Evolutionary conservation across 1,139 yeast genomes (phyloP).

Genomic region (Sugiyamaella castrensis): DNA sequence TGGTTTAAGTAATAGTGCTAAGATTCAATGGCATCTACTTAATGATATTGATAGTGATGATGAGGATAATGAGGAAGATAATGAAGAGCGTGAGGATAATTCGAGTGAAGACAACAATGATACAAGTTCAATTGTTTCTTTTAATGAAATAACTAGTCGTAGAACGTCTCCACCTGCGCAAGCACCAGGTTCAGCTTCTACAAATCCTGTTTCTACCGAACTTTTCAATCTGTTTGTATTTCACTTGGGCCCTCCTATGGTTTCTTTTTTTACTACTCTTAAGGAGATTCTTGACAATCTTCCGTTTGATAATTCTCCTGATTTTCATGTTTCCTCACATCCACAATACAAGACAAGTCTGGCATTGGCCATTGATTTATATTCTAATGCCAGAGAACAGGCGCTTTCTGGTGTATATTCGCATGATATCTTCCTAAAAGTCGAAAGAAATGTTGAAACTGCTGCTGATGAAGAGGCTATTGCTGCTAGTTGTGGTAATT

Average conservation of each 20-base stretch:
- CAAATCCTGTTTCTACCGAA: conserved; percentile 35
- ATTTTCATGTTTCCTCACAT: conserved; percentile 37
- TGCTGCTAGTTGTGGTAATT: conserved; percentile 83
- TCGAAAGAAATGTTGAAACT: conserved; percentile 32
- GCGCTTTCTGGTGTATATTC: conserved; percentile 59
- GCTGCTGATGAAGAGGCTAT: conserved; percentile 73
- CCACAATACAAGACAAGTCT: conserved; percentile 53
- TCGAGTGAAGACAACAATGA: conserved; percentile 5
- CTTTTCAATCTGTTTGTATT: conserved; percentile 64
- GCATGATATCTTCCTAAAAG: conserved; percentile 51
- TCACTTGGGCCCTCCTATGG: conserved; percentile 69
- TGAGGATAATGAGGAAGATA: conserved; percentile 17
- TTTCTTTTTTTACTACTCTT: conserved; percentile 55
- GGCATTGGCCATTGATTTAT: conserved; percentile 51
- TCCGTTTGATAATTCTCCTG: conserved; percentile 49
- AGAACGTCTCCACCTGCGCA: conserved; percentile 3
- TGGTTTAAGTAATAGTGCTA: conserved; percentile 65
- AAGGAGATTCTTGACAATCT: conserved; percentile 58
- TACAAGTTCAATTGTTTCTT: conserved; percentile 16
- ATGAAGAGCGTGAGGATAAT: conserved; percentile 10
- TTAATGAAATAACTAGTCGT: conserved; percentile 12
- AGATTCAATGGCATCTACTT: conserved; percentile 59
- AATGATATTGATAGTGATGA: conserved; percentile 30
- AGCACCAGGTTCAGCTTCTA: background rate
- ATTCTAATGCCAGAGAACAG: conserved; percentile 53